Evolutionary conservation across 164 flowering plant genomes (phyloP), one percentile per base, ranked within the genome.

Genomic region (Tetracentron sinense): DNA sequence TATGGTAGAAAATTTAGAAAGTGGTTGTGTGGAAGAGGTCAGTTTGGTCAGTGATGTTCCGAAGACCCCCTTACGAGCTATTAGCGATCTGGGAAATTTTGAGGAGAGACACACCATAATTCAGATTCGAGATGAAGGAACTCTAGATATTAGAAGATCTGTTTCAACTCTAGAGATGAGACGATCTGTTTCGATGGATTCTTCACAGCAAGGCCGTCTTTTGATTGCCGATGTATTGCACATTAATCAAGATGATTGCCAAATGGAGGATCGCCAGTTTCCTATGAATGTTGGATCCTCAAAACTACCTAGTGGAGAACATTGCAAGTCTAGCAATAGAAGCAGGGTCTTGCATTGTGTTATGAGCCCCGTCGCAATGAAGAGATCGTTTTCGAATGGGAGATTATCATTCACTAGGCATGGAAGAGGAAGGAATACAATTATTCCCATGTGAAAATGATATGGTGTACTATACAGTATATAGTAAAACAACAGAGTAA

Each of bases 331-430:
- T 50, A 63, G 61, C 23, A 42, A 49, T 51, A 79, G 67, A 65
- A 81, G 60, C 58, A 66, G 58, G 59, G 72, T 61, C 0, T 46
- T 77, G 79, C 74, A 79, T 64, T 74, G 75, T 72, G 81, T 75
- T 16, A 62, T 23, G 60, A 73, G 69, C 62, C 81, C 82, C 20
- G 56, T 54, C 54, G 57, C 74, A 3, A 80, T 85, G 83, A 86
- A 83, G 72, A 78, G 96, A 62, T 85, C 97, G 3, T 68, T 79
- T 65, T 86, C 97, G 0, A 77, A 87, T 69, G 92, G 97, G 19
- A 81, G 85, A 69, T 80, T 78, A 53, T 62, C 72, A 26, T 74
- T 79, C 21, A 56, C 69, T 35, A 79, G 77, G 66, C 60, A 77
- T 48, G 75, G 79, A 22, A 80, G 79, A 65, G 77, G 65, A 51